Evolutionary conservation across 257 asterid species (phyloP).

Genomic region (Forsythia suspensa): DNA sequence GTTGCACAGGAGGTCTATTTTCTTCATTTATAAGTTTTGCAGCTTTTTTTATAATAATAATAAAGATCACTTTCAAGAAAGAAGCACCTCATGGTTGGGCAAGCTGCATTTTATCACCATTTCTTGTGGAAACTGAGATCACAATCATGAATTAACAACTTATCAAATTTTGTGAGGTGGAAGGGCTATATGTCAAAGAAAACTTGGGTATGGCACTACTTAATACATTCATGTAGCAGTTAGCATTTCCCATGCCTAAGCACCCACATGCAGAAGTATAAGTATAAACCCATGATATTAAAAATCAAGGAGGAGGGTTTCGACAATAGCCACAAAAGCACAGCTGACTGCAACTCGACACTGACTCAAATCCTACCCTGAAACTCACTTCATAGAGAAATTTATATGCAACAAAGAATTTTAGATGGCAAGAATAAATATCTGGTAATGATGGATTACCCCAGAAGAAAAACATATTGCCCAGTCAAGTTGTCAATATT

Average conservation of each 20-base stretch:
- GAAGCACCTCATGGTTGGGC: background rate
- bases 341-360: background rate
- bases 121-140: background rate
- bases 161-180: background rate
- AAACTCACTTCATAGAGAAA: background rate
- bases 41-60: too few species aligned
- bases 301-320: background rate
- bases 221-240: background rate
- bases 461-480: constrained; percentile 78
- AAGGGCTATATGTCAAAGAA: background rate
- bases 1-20: background rate
- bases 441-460: constrained; percentile 38
- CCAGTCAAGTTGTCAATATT: constrained; percentile 91
- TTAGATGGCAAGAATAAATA: background rate
- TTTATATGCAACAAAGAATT: background rate
- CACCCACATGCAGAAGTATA: background rate
- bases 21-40: background rate
- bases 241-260: background rate
- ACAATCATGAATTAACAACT: background rate
- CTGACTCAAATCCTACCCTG: constrained; percentile 2
- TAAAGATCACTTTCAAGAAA: too few species aligned
- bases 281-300: background rate
- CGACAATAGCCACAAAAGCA: background rate
- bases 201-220: background rate
- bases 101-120: background rate